Percentiles rank a stretch among this genome's conserved stretches.
These are phyloP conservation scores for Triangularia setosa DNA, from an alignment of 2,329 filamentous ascomycete genomes.

Conservation along the genomic window DNA sequence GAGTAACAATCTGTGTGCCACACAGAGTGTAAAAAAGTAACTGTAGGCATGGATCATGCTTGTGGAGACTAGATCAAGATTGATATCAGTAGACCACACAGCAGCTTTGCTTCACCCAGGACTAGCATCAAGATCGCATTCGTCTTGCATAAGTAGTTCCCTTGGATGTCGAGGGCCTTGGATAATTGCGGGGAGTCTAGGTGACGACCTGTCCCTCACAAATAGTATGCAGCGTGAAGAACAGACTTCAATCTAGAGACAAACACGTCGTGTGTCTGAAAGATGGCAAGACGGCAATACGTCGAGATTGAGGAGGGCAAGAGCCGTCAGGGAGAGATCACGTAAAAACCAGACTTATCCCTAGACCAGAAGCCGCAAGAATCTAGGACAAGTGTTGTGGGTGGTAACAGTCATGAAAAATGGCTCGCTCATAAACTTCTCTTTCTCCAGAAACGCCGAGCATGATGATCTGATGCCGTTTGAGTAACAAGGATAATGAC, in stretches of 20 bases:
- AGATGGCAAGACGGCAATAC: not conserved
- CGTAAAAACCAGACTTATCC: not conserved
- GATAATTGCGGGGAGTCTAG: not conserved
- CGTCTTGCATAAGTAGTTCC: not conserved
- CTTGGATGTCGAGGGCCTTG: not conserved
- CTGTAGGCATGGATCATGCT: no score
- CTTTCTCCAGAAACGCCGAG: constrained; percentile 6
- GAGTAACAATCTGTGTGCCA: not conserved
- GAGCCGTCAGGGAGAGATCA: not conserved
- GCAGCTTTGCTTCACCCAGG: no score
- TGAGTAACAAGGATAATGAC: not conserved
- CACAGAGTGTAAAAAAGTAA: not conserved
- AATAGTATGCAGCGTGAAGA: not conserved
- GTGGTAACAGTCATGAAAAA: not conserved
- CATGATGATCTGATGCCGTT: not conserved
- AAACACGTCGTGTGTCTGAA: not conserved
- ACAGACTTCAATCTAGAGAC: not conserved
- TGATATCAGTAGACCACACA: no score
- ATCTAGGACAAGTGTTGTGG: not conserved
- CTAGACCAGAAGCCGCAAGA: not conserved
- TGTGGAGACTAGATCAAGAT: not conserved
- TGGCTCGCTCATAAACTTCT: not conserved
- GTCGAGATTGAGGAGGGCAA: not conserved
- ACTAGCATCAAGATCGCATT: no score
- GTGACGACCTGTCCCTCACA: not conserved